Conservation (phyloP, 2,329 filamentous ascomycete genomes). For the Ceratocystis harringtonii region DNA sequence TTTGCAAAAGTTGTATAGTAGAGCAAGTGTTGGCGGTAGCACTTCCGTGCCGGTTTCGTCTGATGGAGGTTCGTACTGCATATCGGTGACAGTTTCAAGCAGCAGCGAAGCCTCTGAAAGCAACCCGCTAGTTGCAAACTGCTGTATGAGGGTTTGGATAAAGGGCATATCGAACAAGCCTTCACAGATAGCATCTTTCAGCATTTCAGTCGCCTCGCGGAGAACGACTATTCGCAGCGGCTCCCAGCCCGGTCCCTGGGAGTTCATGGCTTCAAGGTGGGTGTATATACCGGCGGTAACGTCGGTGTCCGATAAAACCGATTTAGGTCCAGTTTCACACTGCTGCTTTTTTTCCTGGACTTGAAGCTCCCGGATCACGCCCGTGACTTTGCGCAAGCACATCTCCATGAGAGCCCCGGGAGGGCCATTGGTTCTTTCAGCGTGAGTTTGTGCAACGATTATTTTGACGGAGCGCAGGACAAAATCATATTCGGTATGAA, state of each 20-base stretch:
- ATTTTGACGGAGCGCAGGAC: conserved; percentile 11
- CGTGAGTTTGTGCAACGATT: conserved; percentile 3
- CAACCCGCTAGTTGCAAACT: conserved; percentile 22
- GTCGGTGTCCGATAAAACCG: neutral
- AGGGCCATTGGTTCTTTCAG: neutral
- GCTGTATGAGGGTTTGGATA: conserved; percentile 22
- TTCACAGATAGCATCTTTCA: conserved; percentile 23
- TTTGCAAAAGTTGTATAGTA: conserved; percentile 15
- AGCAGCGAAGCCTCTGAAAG: conserved; percentile 21
- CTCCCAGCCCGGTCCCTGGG: conserved; percentile 23
- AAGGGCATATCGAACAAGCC: conserved; percentile 21
- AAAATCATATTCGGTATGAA: conserved; percentile 14
- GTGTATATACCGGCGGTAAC: conserved; percentile 24
- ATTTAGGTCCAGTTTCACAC: conserved; percentile 22
- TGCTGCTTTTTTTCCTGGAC: conserved; percentile 18
- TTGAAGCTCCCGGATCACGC: conserved; percentile 8
- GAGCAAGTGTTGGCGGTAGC: neutral
- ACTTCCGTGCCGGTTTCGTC: conserved; percentile 3
- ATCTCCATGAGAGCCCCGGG: conserved; percentile 26
- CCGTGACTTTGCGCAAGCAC: conserved; percentile 23
- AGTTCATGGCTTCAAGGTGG: conserved; percentile 24
- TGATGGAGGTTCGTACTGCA: conserved; percentile 9
- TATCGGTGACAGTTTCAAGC: conserved; percentile 3
- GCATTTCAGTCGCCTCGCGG: conserved; percentile 23
- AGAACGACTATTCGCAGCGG: conserved; percentile 25